A percentile compares a stretch with the other conserved stretches of the same genome.
These are phyloP conservation scores for Erythrobasidium hasegawianum DNA, from an alignment of 1,284 basidiomycete genomes.

Conservation along the genomic window DNA sequence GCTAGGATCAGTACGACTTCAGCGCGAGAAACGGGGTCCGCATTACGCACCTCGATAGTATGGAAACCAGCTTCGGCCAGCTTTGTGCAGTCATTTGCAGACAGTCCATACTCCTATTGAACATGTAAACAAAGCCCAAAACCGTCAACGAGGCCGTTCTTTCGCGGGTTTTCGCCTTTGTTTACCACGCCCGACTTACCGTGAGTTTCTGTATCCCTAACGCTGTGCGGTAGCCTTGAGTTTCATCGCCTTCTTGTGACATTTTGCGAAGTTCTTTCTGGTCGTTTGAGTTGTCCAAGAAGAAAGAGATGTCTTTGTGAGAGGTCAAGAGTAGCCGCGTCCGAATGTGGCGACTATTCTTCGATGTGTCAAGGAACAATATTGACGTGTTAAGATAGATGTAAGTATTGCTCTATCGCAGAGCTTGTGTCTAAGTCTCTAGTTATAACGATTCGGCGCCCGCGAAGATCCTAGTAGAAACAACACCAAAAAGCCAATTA, in stretches of 20 bases:
- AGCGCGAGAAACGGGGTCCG: background rate
- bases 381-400: too few relatives aligned
- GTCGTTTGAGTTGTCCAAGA: slow-evolving; percentile 6
- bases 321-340: too few relatives aligned
- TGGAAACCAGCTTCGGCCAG: slow-evolving; percentile 87
- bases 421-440: too few relatives aligned
- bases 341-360: too few relatives aligned
- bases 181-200: slow-evolving; percentile 32
- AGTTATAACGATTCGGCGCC: too few relatives aligned
- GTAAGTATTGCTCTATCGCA: too few relatives aligned
- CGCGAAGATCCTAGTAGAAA: too few relatives aligned
- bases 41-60: slow-evolving; percentile 69
- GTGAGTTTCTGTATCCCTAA: slow-evolving; percentile 25
- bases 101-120: slow-evolving; percentile 75
- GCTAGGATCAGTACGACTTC: too few relatives aligned
- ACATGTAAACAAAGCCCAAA: background rate
- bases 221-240: slow-evolving; percentile 28
- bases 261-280: background rate
- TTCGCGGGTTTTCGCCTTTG: slow-evolving; percentile 5
- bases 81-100: slow-evolving; percentile 90
- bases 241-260: slow-evolving; percentile 30
- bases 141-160: background rate
- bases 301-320: too few relatives aligned
- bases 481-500: too few relatives aligned
- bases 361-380: too few relatives aligned